Evolutionary conservation across 2,329 filamentous ascomycete species (phyloP).

Genomic region (Phoma sp.): DNA sequence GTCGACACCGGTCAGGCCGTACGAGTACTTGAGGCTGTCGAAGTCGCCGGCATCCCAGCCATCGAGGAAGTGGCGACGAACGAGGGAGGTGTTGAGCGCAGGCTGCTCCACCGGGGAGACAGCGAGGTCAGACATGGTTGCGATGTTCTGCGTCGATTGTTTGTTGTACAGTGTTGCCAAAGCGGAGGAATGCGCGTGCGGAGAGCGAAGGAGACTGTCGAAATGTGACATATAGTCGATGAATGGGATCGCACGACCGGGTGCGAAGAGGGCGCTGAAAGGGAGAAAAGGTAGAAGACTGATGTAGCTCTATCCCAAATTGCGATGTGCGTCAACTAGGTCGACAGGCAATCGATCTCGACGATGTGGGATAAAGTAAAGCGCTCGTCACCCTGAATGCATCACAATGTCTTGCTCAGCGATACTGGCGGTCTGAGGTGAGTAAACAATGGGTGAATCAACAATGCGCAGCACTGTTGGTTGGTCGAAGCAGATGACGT

Average conservation of each 20-base stretch:
- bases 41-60: conserved; percentile 39
- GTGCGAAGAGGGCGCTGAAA: conserved; percentile 13
- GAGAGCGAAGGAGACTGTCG: conserved; percentile 13
- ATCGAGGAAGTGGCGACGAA: conserved; percentile 34
- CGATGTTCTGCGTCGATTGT: conserved; percentile 5
- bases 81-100: conserved; percentile 17
- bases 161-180: conserved; percentile 11
- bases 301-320: conserved; percentile 24
- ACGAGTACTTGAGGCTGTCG: conserved; percentile 46
- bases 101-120: conserved; percentile 16
- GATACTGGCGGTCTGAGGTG: conserved; percentile 3
- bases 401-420: conserved; percentile 32
- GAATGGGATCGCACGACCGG: conserved; percentile 22
- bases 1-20: conserved; percentile 56
- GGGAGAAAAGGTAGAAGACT: conserved; percentile 14
- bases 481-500: conserved; percentile 17
- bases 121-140: conserved; percentile 32
- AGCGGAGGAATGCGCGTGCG: conserved; percentile 13
- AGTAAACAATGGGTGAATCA: conserved; percentile 12
- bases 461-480: conserved; percentile 31
- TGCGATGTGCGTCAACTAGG: conserved; percentile 19
- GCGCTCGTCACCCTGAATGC: conserved; percentile 36
- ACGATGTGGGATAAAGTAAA: conserved; percentile 29
- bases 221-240: conserved; percentile 15
- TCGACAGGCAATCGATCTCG: conserved; percentile 22